Conservation (phyloP, 2,329 filamentous ascomycete species). For the Daldinia sp. region DNA sequence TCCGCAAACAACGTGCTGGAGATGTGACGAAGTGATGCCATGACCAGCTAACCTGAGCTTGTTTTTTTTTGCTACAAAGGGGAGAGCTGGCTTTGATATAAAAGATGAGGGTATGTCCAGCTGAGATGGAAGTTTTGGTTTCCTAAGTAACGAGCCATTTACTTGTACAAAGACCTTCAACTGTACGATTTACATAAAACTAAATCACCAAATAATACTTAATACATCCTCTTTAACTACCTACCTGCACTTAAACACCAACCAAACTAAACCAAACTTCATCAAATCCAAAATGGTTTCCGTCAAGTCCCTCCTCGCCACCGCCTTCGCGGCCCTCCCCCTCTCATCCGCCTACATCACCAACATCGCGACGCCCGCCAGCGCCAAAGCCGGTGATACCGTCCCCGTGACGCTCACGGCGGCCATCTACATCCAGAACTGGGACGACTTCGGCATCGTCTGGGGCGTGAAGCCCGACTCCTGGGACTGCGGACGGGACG, state of each 20-base stretch:
- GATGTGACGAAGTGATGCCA: slow-evolving; percentile 29
- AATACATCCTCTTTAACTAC: neutral
- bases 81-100: neutral
- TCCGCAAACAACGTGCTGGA: slow-evolving; percentile 29
- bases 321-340: slow-evolving; percentile 43
- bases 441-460: slow-evolving; percentile 51
- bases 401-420: slow-evolving; percentile 48
- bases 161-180: neutral
- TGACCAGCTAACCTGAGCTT: slow-evolving; percentile 8
- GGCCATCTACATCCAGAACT: slow-evolving; percentile 53
- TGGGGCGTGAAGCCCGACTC: slow-evolving; percentile 46
- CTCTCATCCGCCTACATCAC: slow-evolving; percentile 46
- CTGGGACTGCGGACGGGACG: slow-evolving; percentile 35
- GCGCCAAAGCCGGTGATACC: slow-evolving; percentile 44
- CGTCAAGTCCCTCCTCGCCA: slow-evolving; percentile 45
- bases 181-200: too few species aligned
- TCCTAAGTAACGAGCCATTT: neutral
- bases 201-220: slow-evolving; percentile 3
- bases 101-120: neutral
- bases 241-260: neutral
- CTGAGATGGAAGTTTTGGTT: neutral
- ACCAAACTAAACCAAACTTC: slow-evolving; percentile 6
- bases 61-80: neutral
- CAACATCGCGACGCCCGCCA: slow-evolving; percentile 43
- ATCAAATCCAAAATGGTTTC: slow-evolving; percentile 45